phyloP scores from a whole-genome alignment of 805 yeast genomes.

The Candida coleopterorum region DNA sequence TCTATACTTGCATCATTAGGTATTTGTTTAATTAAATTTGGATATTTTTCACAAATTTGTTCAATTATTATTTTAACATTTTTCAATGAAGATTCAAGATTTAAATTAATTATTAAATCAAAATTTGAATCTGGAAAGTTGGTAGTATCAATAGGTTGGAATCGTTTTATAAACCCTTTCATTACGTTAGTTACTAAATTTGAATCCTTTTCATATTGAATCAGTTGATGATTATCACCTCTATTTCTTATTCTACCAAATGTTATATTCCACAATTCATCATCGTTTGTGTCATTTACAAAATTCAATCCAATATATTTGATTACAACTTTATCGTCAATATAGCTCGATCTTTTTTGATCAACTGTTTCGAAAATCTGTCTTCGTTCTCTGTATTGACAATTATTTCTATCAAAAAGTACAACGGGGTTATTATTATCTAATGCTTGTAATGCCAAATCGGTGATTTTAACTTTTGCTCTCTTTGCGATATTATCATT shows the following conservation, averaged over 20 bases:
- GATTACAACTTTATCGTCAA: slow-evolving; percentile 35
- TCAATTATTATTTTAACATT: slow-evolving; percentile 46
- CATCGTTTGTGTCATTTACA: slow-evolving; percentile 25
- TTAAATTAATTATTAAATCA: slow-evolving; percentile 59
- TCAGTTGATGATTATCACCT: slow-evolving; percentile 88
- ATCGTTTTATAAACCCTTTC: slow-evolving; percentile 67
- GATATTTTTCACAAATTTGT: slow-evolving; percentile 35
- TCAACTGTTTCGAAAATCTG: slow-evolving; percentile 55
- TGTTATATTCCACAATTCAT: slow-evolving; percentile 48
- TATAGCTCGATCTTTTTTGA: slow-evolving; percentile 38
- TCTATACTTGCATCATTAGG: slow-evolving; percentile 42
- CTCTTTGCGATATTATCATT: slow-evolving; percentile 65
- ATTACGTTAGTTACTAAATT: slow-evolving; percentile 56
- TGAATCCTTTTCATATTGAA: slow-evolving; percentile 50
- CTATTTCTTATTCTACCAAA: slow-evolving; percentile 54
- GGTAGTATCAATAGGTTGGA: slow-evolving; percentile 49
- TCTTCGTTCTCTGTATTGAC: slow-evolving; percentile 61
- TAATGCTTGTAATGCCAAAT: slow-evolving; percentile 34
- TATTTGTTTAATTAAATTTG: slow-evolving; percentile 31
- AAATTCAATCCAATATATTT: slow-evolving; percentile 69
- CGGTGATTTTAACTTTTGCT: slow-evolving; percentile 47
- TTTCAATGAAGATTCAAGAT: slow-evolving; percentile 35
- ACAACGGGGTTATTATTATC: slow-evolving; percentile 43
- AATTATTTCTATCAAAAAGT: slow-evolving; percentile 81
- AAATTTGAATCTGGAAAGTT: slow-evolving; percentile 61